Evolutionary conservation across 1,284 basidiomycete species (phyloP), one percentile per base, ranked within the genome.

Genomic region (Malassezia cuniculi): DNA sequence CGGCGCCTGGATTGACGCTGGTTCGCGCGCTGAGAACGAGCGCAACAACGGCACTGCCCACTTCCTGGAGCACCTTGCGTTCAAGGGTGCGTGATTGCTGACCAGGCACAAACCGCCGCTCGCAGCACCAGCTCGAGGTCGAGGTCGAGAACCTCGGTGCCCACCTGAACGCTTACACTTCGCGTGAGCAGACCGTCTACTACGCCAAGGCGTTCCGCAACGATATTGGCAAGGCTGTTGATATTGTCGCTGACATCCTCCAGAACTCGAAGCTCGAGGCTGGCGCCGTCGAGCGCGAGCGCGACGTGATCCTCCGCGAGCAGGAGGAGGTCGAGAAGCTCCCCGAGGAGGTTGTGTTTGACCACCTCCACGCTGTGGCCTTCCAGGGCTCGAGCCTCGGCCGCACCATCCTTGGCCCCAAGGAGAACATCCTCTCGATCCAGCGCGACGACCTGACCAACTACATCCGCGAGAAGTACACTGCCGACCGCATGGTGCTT

Each of bases 261-360:
- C 89, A 94, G 71, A 93, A 90, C 73, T 90, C 86, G 26, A 95
- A 90, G 74, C 76, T 97, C 39, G 93, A 99, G 66, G 72, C 70
- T 47, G 60, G 74, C 27, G 89, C 90, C 2, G 81, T 99, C 58
- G 90, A 97, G 73, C 76, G 89, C 55, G 93, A 97, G 73, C 78
- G 90, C 34, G 86, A 93, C 68, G 90, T 97, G 43, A 97, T 97
- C 58, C 72, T 97, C 43, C 76, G 93, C 51, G 93, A 99, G 71
- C 87, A 94, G 73, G 85, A 95, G 74, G 93, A 97, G 73, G 93
- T 97, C 31, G 87, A 95, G 72, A 95, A 95, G 75, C 86, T 93
- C 73, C 72, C 83, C 46, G 87, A 95, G 73, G 90, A 97, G 71
- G 90, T 97, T 60, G 86, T 97, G 15, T 97, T 97, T 64, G 90